phyloP scores from a whole-genome alignment of 495 filamentous ascomycete species.

The Delitschia confertaspora region DNA sequence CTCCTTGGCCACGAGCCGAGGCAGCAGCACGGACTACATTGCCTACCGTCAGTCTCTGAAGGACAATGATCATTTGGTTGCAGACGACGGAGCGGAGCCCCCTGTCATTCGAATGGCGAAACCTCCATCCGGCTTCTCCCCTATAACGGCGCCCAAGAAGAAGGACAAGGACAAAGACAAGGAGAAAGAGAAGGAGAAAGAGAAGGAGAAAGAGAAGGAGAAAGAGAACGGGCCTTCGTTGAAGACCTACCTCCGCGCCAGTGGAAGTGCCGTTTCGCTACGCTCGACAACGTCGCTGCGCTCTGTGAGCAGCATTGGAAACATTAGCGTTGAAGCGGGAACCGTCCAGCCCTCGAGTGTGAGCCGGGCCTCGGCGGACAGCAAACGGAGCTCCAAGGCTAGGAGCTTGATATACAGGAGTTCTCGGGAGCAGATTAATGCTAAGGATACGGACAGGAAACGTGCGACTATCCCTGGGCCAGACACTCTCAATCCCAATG shows the following conservation, averaged over 20 bases:
- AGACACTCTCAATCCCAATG: constrained; percentile 7
- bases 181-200: constrained; percentile 18
- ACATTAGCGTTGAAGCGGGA: constrained; percentile 26
- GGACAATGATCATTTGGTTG: constrained; percentile 44
- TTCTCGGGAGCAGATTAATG: constrained; percentile 30
- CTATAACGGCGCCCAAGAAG: constrained; percentile 49
- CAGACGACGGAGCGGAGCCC: constrained; percentile 67
- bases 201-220: too few species aligned
- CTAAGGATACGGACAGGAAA: constrained; percentile 27
- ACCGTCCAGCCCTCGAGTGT: constrained; percentile 10
- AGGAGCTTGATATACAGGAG: constrained; percentile 32
- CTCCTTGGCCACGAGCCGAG: constrained; percentile 28
- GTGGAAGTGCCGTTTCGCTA: constrained; percentile 22
- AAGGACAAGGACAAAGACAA: constrained; percentile 32
- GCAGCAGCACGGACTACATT: constrained; percentile 65
- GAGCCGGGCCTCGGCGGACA: constrained; percentile 24
- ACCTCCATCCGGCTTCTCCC: constrained; percentile 61
- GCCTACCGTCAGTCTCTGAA: constrained; percentile 41
- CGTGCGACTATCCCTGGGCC: constrained; percentile 18
- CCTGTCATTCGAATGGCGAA: constrained; percentile 83
- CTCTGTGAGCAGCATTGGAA: constrained; percentile 25
- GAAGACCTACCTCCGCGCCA: constrained; percentile 27
- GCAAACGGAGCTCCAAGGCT: constrained; percentile 19
- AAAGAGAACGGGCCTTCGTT: constrained; percentile 28
- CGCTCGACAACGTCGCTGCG: constrained; percentile 18